Conservation (phyloP, 1,284 basidiomycete genomes). For the Neotropicomus parvogracilis region DNA sequence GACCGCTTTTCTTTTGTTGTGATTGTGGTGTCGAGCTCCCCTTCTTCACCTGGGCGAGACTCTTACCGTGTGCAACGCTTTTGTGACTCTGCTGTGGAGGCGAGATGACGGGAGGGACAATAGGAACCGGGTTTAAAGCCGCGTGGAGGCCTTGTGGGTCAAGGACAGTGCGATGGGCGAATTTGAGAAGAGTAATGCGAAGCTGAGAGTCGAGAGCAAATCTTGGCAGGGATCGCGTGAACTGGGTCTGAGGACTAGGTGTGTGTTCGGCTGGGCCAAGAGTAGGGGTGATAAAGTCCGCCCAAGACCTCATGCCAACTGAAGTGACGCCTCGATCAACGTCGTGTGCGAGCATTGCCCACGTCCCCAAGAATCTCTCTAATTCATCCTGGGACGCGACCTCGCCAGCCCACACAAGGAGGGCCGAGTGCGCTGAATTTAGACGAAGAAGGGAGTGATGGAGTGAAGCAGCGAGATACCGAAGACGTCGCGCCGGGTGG, state of each 20-base stretch:
- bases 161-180: constrained; percentile 55
- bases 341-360: constrained; percentile 75
- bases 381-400: constrained; percentile 51
- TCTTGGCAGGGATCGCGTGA: constrained; percentile 2
- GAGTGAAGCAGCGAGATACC: constrained; percentile 64
- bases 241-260: constrained; percentile 4
- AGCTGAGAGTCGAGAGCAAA: constrained; percentile 25
- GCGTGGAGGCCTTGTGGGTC: constrained; percentile 65
- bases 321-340: constrained; percentile 61
- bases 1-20: constrained; percentile 35
- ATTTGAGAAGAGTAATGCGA: constrained; percentile 40
- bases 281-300: constrained; percentile 35
- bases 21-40: constrained; percentile 10
- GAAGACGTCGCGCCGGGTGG: constrained; percentile 78
- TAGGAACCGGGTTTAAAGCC: constrained; percentile 66
- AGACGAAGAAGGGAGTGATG: constrained; percentile 68
- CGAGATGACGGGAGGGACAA: constrained; percentile 16
- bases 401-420: constrained; percentile 61
- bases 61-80: constrained; percentile 3
- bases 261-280: constrained; percentile 18
- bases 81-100: constrained; percentile 11
- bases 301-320: constrained; percentile 56
- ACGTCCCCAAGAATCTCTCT: constrained; percentile 75
- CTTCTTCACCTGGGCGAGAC: constrained; percentile 19
- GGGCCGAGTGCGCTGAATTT: constrained; percentile 44